phyloP scores from a whole-genome alignment of 192 early-diverging fungal species.

The Coemansia pectinata region DNA sequence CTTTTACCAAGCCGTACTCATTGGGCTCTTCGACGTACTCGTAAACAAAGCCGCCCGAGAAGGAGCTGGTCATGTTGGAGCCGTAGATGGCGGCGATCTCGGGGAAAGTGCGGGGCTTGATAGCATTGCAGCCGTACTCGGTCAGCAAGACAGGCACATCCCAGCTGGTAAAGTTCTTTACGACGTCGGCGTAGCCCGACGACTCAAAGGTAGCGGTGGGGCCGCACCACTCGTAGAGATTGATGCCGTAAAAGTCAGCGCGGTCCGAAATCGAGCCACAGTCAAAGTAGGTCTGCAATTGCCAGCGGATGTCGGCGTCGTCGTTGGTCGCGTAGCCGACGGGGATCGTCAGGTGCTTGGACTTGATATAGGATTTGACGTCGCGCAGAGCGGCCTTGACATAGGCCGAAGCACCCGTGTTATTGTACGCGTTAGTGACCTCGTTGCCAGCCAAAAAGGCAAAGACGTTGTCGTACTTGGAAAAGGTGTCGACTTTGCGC shows the following conservation, averaged over 20 bases:
- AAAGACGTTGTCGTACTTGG: conserved; percentile 64
- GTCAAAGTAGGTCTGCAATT: conserved; percentile 69
- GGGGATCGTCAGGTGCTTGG: conserved; percentile 58
- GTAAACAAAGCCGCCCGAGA: conserved; percentile 76
- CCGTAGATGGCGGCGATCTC: conserved; percentile 71
- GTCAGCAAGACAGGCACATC: conserved; percentile 68
- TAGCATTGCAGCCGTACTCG: conserved; percentile 77
- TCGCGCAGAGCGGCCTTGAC: conserved; percentile 74
- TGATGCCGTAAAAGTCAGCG: conserved; percentile 74
- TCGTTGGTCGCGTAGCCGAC: conserved; percentile 81
- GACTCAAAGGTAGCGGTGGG: conserved; percentile 56
- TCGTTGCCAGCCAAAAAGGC: conserved; percentile 79
- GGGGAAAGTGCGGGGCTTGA: conserved; percentile 66
- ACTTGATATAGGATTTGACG: conserved; percentile 61
- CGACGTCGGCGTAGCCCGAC: conserved; percentile 68
- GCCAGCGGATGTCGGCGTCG: conserved; percentile 65
- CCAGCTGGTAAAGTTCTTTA: conserved; percentile 61
- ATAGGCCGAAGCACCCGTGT: conserved; percentile 62
- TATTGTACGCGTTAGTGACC: conserved; percentile 64
- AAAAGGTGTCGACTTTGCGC: conserved; percentile 66
- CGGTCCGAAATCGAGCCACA: conserved; percentile 61
- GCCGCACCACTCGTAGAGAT: conserved; percentile 83
- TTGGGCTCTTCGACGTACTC: conserved; percentile 77
- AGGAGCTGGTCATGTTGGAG: conserved; percentile 62
- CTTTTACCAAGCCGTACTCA: conserved; percentile 68